A percentile compares a stretch with the other conserved stretches of the same genome.
Evolutionary conservation across 2,329 filamentous ascomycete species (phyloP).

Genomic region (Trichoderma atrobrunneum): DNA sequence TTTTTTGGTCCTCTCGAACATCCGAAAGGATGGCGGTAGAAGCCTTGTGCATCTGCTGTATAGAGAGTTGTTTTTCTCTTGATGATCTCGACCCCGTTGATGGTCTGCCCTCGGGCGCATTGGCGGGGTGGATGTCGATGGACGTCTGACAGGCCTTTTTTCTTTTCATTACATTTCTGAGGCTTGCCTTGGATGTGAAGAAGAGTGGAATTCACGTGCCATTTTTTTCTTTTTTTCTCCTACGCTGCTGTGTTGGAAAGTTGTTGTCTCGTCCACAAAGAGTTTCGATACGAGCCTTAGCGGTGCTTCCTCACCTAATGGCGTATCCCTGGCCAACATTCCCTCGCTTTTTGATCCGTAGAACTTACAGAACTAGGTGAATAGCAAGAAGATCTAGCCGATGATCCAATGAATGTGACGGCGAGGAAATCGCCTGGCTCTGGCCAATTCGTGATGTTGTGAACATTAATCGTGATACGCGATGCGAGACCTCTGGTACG

Average conservation of each 20-base stretch:
- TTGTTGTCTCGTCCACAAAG: too few species aligned
- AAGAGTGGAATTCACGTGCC: slow-evolving; percentile 37
- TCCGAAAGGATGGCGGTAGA: slow-evolving; percentile 59
- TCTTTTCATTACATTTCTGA: slow-evolving; percentile 54
- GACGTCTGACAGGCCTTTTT: slow-evolving; percentile 78
- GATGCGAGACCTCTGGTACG: slow-evolving; percentile 21
- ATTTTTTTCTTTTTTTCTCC: slow-evolving; percentile 50
- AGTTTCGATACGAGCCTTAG: too few species aligned
- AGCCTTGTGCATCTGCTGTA: slow-evolving; percentile 51
- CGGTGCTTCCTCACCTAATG: too few species aligned
- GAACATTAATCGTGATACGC: too few species aligned
- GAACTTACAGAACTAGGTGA: too few species aligned
- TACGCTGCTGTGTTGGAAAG: slow-evolving; percentile 41
- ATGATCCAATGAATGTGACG: too few species aligned
- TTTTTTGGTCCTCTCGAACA: slow-evolving; percentile 57
- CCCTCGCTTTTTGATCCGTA: too few species aligned
- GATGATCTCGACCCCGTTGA: slow-evolving; percentile 86
- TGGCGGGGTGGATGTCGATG: slow-evolving; percentile 77
- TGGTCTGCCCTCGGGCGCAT: slow-evolving; percentile 74
- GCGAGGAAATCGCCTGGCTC: too few species aligned
- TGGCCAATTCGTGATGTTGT: too few species aligned
- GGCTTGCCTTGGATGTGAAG: slow-evolving; percentile 49
- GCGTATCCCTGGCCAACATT: too few species aligned
- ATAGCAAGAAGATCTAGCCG: too few species aligned
- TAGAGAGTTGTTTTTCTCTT: slow-evolving; percentile 67